Percentiles rank a stretch among this genome's conserved stretches.
These are phyloP conservation scores for Fraxinus excelsior DNA, from an alignment of 257 asterid species.

Conservation along the genomic window DNA sequence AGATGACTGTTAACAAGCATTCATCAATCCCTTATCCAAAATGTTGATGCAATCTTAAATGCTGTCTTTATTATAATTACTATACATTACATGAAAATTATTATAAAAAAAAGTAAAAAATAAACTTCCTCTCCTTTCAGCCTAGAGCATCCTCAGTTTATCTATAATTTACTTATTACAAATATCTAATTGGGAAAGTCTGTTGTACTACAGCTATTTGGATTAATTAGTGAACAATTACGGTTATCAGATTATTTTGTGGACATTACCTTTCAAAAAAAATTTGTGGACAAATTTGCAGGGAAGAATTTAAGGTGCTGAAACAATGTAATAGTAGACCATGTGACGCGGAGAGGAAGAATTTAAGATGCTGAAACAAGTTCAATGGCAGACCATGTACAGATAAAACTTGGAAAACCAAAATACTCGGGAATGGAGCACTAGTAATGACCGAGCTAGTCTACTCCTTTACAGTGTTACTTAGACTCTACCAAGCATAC, in stretches of 20 bases:
- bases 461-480: background rate
- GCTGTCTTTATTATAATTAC: background rate
- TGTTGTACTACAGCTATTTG: background rate
- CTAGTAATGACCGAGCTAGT: background rate
- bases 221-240: background rate
- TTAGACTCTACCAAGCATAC: background rate
- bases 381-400: constrained; percentile 5
- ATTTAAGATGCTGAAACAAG: constrained; percentile 13
- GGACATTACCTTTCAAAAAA: too few species aligned
- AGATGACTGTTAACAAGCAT: background rate
- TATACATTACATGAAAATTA: background rate
- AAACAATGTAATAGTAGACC: constrained; percentile 1
- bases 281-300: constrained; percentile 2
- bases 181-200: background rate
- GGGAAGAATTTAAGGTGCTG: constrained; percentile 19
- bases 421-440: background rate
- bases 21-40: background rate
- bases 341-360: background rate
- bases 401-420: background rate
- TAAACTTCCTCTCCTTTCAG: background rate
- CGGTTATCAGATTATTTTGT: constrained; percentile 5
- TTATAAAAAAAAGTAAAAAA: background rate
- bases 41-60: background rate
- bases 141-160: background rate
- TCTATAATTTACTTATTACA: background rate